Percentiles rank a stretch among this genome's conserved stretches.
These are phyloP conservation scores for Hyparrhenia diplandra DNA, from an alignment of 176 grass and related monocot species.

Conservation along the genomic window DNA sequence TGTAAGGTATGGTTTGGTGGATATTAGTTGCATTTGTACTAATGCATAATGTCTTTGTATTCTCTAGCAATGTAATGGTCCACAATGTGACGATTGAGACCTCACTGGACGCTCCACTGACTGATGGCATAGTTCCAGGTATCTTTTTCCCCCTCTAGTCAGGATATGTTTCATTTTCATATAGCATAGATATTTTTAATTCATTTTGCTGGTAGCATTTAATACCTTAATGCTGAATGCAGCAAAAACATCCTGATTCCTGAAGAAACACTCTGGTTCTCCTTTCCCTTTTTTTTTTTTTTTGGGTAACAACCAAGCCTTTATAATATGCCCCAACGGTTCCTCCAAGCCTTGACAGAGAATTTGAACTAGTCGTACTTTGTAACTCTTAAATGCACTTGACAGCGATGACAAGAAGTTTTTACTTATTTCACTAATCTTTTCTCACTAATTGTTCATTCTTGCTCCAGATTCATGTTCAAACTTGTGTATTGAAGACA, in stretches of 20 bases:
- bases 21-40: constrained; percentile 9
- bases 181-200: neutral
- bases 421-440: constrained; percentile 15
- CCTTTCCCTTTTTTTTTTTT: neutral
- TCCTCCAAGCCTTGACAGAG: neutral
- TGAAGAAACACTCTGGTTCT: neutral
- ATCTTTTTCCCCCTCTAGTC: neutral
- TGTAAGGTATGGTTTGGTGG: neutral
- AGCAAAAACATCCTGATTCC: neutral
- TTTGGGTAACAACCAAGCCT: neutral
- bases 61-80: constrained; percentile 60
- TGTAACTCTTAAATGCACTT: neutral
- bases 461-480: constrained; percentile 75
- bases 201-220: constrained; percentile 10
- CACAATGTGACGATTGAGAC: constrained; percentile 73
- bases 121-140: constrained; percentile 89
- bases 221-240: neutral
- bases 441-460: no score
- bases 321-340: neutral
- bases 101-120: constrained; percentile 56
- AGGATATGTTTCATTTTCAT: neutral
- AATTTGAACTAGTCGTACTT: neutral
- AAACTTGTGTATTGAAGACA: constrained; percentile 66
- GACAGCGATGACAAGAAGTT: neutral
- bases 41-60: constrained; percentile 25